Base-by-base conservation (phyloP, 805 yeast species). In the Grigorovia humatica region DNA sequence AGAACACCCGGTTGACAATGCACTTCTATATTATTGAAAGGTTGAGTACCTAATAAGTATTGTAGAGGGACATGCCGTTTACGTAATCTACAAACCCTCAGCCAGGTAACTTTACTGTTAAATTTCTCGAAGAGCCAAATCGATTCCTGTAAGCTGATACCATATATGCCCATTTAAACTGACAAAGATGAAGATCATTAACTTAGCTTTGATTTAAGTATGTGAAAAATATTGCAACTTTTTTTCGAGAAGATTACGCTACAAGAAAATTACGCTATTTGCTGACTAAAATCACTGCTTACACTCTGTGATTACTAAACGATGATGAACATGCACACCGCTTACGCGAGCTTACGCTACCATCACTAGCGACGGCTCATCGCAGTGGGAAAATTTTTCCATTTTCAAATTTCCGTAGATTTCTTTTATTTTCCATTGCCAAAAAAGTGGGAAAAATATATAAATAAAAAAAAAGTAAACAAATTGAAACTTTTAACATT, bases 11-110 rank as follows among this genome's bases (percentile, higher is more conserved):
- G 71, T 30, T 66, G 59, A 59, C 96, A 87, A 27, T 59, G 52
- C 4, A 91, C 74, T 12, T 77, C 79, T 48, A 91, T 62, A 1
- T 65, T 60, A 0, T 93, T 95, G 71, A 91, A 91, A 1, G 98
- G 98, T 67, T 90, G 97, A 0, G 80, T 69, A 0, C 93, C 89
- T 9, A 91, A 69, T 11, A 91, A 78, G 65, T 91, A 90, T 65
- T 91, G 98, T 44, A 91, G 66, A 0, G 99, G 98, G 9, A 74
- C 78, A 4, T 74, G 71, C 12, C 64, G 62, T 1, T 79, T 69
- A 51, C 98, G 67, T 48, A 72, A 62, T 2, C 49, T 13, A 23
- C 84, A 77, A 1, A 96, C 93, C 1, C 58, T 32, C 8, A 19
- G 29, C 48, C 48, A 46, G 4, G 18, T 29, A 35, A 41, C 17